Percentiles rank a stretch among this genome's conserved stretches.
phyloP scores from a whole-genome alignment of 2,329 filamentous ascomycete species.

The Fusarium nanum region DNA sequence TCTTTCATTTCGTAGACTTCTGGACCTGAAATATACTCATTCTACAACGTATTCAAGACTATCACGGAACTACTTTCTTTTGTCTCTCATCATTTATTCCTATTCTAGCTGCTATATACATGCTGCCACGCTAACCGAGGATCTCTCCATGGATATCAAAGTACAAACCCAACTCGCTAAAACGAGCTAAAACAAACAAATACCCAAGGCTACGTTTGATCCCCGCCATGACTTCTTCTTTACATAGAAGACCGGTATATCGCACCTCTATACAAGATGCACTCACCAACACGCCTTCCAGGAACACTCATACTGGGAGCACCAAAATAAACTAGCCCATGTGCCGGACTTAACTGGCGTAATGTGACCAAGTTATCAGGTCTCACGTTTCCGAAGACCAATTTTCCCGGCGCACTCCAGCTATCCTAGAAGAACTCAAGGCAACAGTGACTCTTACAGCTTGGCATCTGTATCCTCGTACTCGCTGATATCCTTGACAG shows the following conservation, averaged over 20 bases:
- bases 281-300: conserved; percentile 9
- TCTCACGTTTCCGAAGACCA: background rate
- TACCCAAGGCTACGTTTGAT: background rate
- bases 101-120: background rate
- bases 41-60: background rate
- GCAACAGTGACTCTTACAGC: conserved; percentile 61
- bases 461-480: conserved; percentile 90
- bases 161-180: conserved; percentile 16
- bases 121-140: background rate
- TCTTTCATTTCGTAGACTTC: too few species aligned
- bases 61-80: background rate
- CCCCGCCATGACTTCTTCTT: conserved; percentile 4
- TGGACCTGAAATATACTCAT: background rate
- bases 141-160: conserved; percentile 2
- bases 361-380: background rate
- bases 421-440: conserved; percentile 7
- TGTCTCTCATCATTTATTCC: background rate
- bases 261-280: conserved; percentile 29
- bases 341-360: background rate
- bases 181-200: conserved; percentile 9
- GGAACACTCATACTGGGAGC: background rate
- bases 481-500: conserved; percentile 80
- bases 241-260: conserved; percentile 23
- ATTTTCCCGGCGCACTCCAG: background rate
- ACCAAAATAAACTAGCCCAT: background rate